These are phyloP conservation scores for Juncus effusus DNA, from an alignment of 176 grass and related monocot genomes.

Conservation along the genomic window DNA sequence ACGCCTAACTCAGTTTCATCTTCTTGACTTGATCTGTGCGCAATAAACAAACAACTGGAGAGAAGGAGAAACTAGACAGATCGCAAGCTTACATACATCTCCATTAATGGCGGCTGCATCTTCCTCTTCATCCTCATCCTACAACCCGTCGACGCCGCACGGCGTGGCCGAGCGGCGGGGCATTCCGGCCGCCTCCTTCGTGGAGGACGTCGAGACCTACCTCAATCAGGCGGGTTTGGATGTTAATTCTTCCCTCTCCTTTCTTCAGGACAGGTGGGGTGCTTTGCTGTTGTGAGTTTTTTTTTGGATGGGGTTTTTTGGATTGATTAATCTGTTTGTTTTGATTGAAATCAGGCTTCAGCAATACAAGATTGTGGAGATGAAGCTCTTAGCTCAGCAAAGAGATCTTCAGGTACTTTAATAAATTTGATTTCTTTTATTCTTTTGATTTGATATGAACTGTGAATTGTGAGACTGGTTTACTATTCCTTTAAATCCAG, in stretches of 20 bases:
- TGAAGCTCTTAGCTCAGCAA: conserved; percentile 98
- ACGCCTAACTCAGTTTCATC: no score
- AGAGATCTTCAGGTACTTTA: conserved; percentile 86
- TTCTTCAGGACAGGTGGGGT: conserved; percentile 83
- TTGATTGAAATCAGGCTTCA: conserved; percentile 51
- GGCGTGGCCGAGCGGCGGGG: conserved; percentile 57
- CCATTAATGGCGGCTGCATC: conserved; percentile 47
- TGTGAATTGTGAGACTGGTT: no score
- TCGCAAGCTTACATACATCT: not conserved
- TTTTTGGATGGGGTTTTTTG: not conserved
- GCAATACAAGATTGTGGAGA: conserved; percentile 95
- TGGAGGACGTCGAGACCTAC: conserved; percentile 89
- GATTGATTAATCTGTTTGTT: not conserved
- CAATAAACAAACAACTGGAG: no score
- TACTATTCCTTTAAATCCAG: no score
- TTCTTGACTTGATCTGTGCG: no score
- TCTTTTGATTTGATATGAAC: no score
- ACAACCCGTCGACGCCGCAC: conserved; percentile 26
- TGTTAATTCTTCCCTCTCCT: conserved; percentile 84
- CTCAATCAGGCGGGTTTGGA: conserved; percentile 76
- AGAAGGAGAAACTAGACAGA: no score
- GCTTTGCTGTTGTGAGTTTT: not conserved
- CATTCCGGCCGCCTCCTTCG: conserved; percentile 79
- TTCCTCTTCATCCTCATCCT: conserved; percentile 12
- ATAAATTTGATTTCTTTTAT: no score